Evolutionary conservation across 1,139 yeast species (phyloP), one percentile per base, ranked within the genome.

Genomic region (Debaryomycetaceae sp.): DNA sequence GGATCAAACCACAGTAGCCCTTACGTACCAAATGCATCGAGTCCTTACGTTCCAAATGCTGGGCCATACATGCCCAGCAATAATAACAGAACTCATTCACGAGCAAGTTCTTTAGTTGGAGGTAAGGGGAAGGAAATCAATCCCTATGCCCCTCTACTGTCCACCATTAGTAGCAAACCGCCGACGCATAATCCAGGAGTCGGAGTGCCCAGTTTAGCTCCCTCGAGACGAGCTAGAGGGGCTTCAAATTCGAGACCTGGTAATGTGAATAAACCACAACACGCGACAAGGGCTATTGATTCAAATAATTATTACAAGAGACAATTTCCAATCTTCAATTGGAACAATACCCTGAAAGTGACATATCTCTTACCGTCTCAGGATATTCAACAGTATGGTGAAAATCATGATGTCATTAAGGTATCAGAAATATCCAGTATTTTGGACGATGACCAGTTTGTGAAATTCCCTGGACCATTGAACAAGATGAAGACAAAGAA

Each of bases 291-390:
- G 38, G 59, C 62, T 17, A 58, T 55, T 34, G 63, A 72, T 46
- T 76, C 78, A 1, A 62, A 62, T 24, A 66, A 70, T 6, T 56
- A 68, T 39, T 56, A 58, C 29, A 73, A 72, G 42, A 71, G 87
- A 46, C 96, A 88, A 59, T 87, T 86, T 61, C 96, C 96, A 0
- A 62, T 90, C 34, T 86, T 89, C 59, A 72, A 78, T 45, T 90
- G 95, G 87, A 78, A 87, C 40, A 66, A 70, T 35, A 61, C 73
- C 5, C 63, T 59, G 36, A 62, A 59, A 29, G 64, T 63, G 8
- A 68, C 61, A 1, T 50, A 53, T 8, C 55, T 73, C 40, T 53
- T 67, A n/a, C 74, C 76, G 4, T 51, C 46, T 11, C 42, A 46
- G 2, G 42, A 49, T n/a, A 49, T 55, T 11, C 49, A 47, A 22